Evolutionary conservation across 2,329 filamentous ascomycete species (phyloP).

Genomic region (Aspergillus chevalieri): DNA sequence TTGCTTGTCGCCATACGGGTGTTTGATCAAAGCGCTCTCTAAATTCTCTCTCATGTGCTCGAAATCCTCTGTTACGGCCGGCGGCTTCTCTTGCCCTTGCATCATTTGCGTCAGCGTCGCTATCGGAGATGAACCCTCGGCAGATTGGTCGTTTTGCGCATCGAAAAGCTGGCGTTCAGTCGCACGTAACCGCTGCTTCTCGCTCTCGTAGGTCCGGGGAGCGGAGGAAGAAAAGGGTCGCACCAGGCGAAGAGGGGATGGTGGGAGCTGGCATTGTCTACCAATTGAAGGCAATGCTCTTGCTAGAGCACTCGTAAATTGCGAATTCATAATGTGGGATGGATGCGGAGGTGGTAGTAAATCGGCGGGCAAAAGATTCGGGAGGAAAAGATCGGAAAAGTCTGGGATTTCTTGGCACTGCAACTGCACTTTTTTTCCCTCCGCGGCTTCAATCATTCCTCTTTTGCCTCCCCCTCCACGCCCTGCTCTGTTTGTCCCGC

Average conservation of each 20-base stretch:
- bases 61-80: conserved; percentile 23
- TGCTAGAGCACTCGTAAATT: conserved; percentile 25
- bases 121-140: conserved; percentile 18
- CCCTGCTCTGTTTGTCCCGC: conserved; percentile 7
- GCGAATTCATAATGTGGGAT: conserved; percentile 25
- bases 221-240: conserved; percentile 34
- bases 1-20: conserved; percentile 30
- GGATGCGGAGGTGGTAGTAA: background rate
- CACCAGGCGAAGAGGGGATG: conserved; percentile 14
- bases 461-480: conserved; percentile 14
- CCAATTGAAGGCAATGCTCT: conserved; percentile 27
- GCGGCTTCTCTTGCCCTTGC: conserved; percentile 18
- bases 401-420: conserved; percentile 32
- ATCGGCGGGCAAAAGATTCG: background rate
- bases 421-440: conserved; percentile 30
- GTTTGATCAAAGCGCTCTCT: conserved; percentile 29
- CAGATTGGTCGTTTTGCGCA: conserved; percentile 11
- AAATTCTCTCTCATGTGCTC: conserved; percentile 26
- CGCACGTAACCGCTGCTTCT: conserved; percentile 14
- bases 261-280: conserved; percentile 21
- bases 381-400: conserved; percentile 21
- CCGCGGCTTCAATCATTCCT: conserved; percentile 22
- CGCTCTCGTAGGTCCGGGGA: conserved; percentile 12
- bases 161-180: conserved; percentile 26
- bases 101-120: conserved; percentile 28